Conservation (phyloP, 2,329 filamentous ascomycete species). For the Penicillium aurantiogriseum region DNA sequence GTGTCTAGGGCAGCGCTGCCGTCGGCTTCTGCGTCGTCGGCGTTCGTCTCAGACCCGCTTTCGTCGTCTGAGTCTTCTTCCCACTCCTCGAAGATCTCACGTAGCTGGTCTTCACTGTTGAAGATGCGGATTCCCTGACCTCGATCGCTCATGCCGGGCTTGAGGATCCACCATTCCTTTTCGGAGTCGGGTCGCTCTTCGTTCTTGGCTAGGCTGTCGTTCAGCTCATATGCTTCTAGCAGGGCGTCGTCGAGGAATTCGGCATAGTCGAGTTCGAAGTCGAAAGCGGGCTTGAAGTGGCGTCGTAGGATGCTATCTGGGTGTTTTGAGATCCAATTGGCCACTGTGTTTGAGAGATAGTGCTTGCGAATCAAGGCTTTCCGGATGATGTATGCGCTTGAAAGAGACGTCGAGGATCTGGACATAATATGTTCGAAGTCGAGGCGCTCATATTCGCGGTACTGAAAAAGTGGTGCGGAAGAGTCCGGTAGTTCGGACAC, state of each 20-base stretch:
- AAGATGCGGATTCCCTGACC: conserved; percentile 93
- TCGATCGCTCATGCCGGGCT: conserved; percentile 95
- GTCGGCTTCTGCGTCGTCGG: conserved; percentile 25
- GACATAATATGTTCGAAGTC: conserved; percentile 74
- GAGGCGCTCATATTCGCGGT: conserved; percentile 80
- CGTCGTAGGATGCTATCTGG: conserved; percentile 65
- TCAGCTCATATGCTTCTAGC: conserved; percentile 82
- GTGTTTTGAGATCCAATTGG: conserved; percentile 82
- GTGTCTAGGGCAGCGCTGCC: conserved; percentile 40
- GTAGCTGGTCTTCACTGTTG: conserved; percentile 78
- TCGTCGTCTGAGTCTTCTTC: conserved; percentile 63
- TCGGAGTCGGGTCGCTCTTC: conserved; percentile 60
- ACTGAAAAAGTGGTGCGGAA: conserved; percentile 64
- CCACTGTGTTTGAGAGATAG: conserved; percentile 79
- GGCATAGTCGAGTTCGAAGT: conserved; percentile 93
- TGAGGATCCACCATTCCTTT: conserved; percentile 94
- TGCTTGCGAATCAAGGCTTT: conserved; percentile 97
- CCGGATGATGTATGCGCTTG: conserved; percentile 91
- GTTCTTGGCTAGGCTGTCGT: conserved; percentile 73
- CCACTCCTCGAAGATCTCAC: conserved; percentile 87
- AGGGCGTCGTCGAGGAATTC: conserved; percentile 95
- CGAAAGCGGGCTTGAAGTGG: conserved; percentile 74
- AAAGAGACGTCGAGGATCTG: conserved; percentile 61
- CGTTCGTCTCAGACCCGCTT: conserved; percentile 43
- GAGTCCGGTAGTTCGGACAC: conserved; percentile 49